phyloP scores from a whole-genome alignment of 805 yeast species.

The Kuraishia hungarica region DNA sequence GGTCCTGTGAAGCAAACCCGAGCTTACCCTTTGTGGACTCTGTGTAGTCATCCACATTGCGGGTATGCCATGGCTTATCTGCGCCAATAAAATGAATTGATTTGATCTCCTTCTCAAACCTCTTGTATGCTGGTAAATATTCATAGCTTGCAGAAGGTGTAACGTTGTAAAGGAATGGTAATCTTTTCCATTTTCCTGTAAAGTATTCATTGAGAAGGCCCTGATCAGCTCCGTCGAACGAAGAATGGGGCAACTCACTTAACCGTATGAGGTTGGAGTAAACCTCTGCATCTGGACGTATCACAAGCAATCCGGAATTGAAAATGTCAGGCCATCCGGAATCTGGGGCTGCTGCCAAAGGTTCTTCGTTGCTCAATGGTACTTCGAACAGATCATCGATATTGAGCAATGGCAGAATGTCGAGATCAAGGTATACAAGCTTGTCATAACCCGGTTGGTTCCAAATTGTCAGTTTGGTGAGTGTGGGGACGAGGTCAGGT shows the following conservation, averaged over 20 bases:
- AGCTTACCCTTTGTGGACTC: not conserved
- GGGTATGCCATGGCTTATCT: conserved; percentile 44
- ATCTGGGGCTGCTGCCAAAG: conserved; percentile 59
- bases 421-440: conserved; percentile 57
- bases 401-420: conserved; percentile 40
- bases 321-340: conserved; percentile 91
- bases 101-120: conserved; percentile 28
- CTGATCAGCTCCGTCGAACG: conserved; percentile 90
- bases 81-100: conserved; percentile 64
- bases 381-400: conserved; percentile 21
- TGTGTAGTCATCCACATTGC: conserved; percentile 4
- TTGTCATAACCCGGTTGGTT: conserved; percentile 28
- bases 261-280: conserved; percentile 29
- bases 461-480: conserved; percentile 55
- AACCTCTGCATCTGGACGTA: conserved; percentile 40
- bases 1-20: not conserved
- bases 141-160: conserved; percentile 38
- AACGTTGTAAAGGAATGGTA: conserved; percentile 81
- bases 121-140: conserved; percentile 23
- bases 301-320: conserved; percentile 68
- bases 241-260: conserved; percentile 17
- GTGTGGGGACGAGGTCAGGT: conserved; percentile 24
- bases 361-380: not conserved
- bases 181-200: conserved; percentile 32
- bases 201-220: conserved; percentile 79